Evolutionary conservation across 371 early-diverging fungal species (phyloP).

Genomic region (Mortierella sp.): DNA sequence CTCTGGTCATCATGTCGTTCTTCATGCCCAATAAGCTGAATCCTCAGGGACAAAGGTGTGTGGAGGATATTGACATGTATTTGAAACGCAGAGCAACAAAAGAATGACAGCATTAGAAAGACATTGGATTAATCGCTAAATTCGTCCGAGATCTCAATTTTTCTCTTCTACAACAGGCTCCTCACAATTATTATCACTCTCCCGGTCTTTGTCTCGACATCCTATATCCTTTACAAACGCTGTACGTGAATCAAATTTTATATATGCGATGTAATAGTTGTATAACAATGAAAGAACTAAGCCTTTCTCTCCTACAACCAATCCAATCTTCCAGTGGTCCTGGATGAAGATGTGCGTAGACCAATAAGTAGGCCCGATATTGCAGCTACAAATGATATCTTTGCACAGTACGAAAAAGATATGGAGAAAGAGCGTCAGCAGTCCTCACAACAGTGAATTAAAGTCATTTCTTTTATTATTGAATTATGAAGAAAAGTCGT

Average conservation of each 20-base stretch:
- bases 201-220: conserved; percentile 46
- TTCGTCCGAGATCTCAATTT: neutral
- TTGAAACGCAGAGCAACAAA: too few relatives aligned
- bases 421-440: conserved; percentile 16
- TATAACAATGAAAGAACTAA: neutral
- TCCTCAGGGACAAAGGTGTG: conserved; percentile 47
- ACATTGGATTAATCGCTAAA: neutral
- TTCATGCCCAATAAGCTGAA: conserved; percentile 52
- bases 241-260: conserved; percentile 16
- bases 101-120: neutral
- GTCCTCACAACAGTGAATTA: conserved; percentile 2
- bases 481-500: neutral
- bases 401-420: conserved; percentile 24
- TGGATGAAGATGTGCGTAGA: conserved; percentile 16
- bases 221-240: conserved; percentile 53
- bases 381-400: conserved; percentile 13
- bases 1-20: conserved; percentile 21
- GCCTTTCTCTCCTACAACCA: neutral
- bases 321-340: conserved; percentile 12
- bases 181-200: conserved; percentile 45
- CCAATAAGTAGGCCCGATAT: conserved; percentile 6
- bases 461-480: neutral
- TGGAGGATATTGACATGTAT: too few relatives aligned
- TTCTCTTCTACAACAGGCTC: conserved; percentile 16
- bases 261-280: neutral